Evolutionary conservation across 768 basidiomycete species (phyloP), one percentile per base, ranked within the genome.

Genomic region (Suillus lakei): DNA sequence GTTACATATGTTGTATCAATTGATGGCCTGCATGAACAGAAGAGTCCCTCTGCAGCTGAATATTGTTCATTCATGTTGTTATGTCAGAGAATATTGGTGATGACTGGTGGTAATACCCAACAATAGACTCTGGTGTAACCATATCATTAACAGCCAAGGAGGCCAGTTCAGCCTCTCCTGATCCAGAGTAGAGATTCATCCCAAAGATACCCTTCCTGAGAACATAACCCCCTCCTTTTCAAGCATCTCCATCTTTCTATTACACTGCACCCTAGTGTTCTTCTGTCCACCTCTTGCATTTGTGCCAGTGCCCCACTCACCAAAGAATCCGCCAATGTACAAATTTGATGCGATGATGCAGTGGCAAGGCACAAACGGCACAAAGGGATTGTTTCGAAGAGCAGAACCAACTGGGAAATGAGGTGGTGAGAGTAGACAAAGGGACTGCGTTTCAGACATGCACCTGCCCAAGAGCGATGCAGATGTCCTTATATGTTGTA

Each of bases 311-410:
- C 83, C 84, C 86, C 87, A 88, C 73, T 89, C 86, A 21, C 88
- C 89, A 46, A 75, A 78, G 71, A 87, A 91, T 0, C 90, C 90
- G 3, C 89, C 90, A 15, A 91, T 79, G 62, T 81, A 88, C 13
- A 82, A 72, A 66, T 82, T 85, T 0, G 88, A 85, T 0, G 89
- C 87, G 16, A 91, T 84, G 61, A 92, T 83, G 39, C 90, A 85
- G 69, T 91, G 91, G 66, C 91, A 92, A 0, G 90, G 91, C 5
- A 91, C 81, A 64, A 79, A 82, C 0, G 90, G 90, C 5, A 83
- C 83, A 73, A 91, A 92, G 0, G 90, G 89, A 69, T 91, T 91
- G 59, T 79, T 81, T 48, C 86, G 80, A 32, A 91, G 75, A 0
- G 89, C 90, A 38, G 77, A 81, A 23, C 90, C 91, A n/a, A 89